Conservation (phyloP, 495 filamentous ascomycete genomes). For the Hypomontagnella monticulosa region DNA sequence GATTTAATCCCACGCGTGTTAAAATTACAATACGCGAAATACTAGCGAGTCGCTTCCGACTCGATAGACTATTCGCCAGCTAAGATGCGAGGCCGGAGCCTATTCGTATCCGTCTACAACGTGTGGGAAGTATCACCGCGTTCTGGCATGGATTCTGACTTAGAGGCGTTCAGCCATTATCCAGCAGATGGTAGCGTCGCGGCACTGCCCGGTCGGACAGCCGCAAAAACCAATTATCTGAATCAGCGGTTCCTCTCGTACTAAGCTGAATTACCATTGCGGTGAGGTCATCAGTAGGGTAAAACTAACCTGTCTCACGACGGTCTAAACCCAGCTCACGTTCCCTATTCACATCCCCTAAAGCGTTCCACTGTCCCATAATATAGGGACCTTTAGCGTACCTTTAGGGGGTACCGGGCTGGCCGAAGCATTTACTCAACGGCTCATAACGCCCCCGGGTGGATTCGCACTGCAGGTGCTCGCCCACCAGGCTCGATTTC, state of each 20-base stretch:
- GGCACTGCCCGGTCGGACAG: slow-evolving; percentile 13
- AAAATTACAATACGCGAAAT: slow-evolving; percentile 13
- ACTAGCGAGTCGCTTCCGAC: slow-evolving; percentile 3
- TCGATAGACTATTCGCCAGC: slow-evolving; percentile 3
- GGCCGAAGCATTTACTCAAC: slow-evolving; percentile 7
- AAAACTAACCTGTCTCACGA: slow-evolving; percentile 15
- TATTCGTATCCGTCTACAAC: slow-evolving; percentile 74
- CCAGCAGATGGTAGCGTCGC: slow-evolving; percentile 13
- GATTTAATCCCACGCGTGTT: slow-evolving; percentile 12
- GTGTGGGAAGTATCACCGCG: slow-evolving; percentile 67
- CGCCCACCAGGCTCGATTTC: slow-evolving; percentile 11
- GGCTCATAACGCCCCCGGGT: slow-evolving; percentile 8
- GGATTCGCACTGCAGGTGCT: slow-evolving; percentile 15
- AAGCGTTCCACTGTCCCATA: too few relatives aligned
- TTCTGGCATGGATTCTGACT: slow-evolving; percentile 74
- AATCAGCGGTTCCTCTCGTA: slow-evolving; percentile 50
- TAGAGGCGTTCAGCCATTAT: slow-evolving; percentile 64
- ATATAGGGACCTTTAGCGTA: neutral
- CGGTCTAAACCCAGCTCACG: slow-evolving; percentile 13
- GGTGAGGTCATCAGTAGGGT: slow-evolving; percentile 14
- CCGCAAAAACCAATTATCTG: slow-evolving; percentile 65
- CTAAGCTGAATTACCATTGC: slow-evolving; percentile 15
- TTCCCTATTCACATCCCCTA: slow-evolving; percentile 3
- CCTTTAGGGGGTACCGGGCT: neutral
- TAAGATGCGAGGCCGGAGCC: slow-evolving; percentile 64